Evolutionary conservation across 352 stramenopile species (phyloP), one percentile per base, ranked within the genome.

Genomic region (Lagenidium sp.): DNA sequence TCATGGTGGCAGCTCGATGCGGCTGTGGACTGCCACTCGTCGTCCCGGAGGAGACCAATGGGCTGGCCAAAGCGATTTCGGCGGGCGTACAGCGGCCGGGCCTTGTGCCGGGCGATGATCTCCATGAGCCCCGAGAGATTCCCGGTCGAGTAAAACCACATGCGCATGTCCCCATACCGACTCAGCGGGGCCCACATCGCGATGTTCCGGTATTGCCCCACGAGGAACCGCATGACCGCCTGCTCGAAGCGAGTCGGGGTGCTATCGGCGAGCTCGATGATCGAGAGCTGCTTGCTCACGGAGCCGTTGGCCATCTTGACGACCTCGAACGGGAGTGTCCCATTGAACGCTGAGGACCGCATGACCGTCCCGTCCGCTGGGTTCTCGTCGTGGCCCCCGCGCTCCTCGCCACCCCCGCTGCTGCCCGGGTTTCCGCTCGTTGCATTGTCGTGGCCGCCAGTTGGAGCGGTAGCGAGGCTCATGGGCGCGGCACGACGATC

Each of bases 101-200:
- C 28, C 10, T 36, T 24, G 19, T 54, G 43, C 18, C 40, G 18
- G 4, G 44, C 38, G 11, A 68, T 59, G 4, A 47, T 46, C 12
- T 50, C 32, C 51, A 68, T 55, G 34, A 68, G 37, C 1, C 39
- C 44, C 1, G 45, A 40, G 50, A 68, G 44, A 16, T 68, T 37
- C 2, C 60, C 60, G 1, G 55, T 63, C 28, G 60, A 68, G 44
- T 63, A 68, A 34, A 65, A 59, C 41, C 47, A 44, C 21, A 60
- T 37, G 19, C 43, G 51, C 19, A 42, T 60, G 13, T 58, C 40
- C 36, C 44, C 44, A n/a, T 60, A 46, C 20, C 50, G 21, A n/a
- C n/a, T n/a, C 34, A 47, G 30, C 15, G 44, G 52, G 6, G n/a
- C 28, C 60, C 55, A 65, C 4, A 32, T 37, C 4, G 26, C 29